A percentile compares a stretch with the other conserved stretches of the same genome.
Conservation (phyloP, 2,329 filamentous ascomycete species). For the Trichoderma sp. region DNA sequence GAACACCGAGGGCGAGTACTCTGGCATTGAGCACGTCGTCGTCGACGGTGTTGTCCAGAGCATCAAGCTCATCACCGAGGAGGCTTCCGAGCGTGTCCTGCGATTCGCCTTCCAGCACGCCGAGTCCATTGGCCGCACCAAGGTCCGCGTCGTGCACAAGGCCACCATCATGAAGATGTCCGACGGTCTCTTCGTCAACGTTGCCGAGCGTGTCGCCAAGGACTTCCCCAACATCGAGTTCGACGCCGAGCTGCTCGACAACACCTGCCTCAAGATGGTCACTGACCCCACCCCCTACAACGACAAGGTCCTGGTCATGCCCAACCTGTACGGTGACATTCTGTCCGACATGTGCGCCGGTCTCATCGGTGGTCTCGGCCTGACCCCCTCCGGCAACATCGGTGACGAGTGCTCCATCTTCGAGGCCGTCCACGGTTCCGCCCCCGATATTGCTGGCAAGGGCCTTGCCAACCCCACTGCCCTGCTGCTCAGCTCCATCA, state of each 20-base stretch:
- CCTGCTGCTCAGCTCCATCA: constrained; percentile 91
- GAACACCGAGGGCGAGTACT: constrained; percentile 99
- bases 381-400: constrained; percentile 98
- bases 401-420: constrained; percentile 99
- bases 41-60: constrained; percentile 97
- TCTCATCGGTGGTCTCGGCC: constrained; percentile 94
- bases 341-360: constrained; percentile 99
- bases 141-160: constrained; percentile 99
- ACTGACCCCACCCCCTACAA: constrained; percentile 96
- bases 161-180: constrained; percentile 99
- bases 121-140: constrained; percentile 86
- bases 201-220: constrained; percentile 82
- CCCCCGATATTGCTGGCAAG: constrained; percentile 95
- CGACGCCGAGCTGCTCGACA: constrained; percentile 96
- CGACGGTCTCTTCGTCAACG: constrained; percentile 95
- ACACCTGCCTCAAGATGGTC: constrained; percentile 98
- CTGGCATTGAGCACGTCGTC: constrained; percentile 96
- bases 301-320: constrained; percentile 98
- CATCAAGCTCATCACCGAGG: constrained; percentile 98
- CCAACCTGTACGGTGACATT: constrained; percentile 99
- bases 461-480: constrained; percentile 96
- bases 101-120: constrained; percentile 99
- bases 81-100: constrained; percentile 92
- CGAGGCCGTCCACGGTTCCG: constrained; percentile 97
- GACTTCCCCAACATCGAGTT: constrained; percentile 96